Evolutionary conservation across 208 protist species (phyloP), one percentile per base, ranked within the genome.

Genomic region (Wallacemonas sp.): DNA sequence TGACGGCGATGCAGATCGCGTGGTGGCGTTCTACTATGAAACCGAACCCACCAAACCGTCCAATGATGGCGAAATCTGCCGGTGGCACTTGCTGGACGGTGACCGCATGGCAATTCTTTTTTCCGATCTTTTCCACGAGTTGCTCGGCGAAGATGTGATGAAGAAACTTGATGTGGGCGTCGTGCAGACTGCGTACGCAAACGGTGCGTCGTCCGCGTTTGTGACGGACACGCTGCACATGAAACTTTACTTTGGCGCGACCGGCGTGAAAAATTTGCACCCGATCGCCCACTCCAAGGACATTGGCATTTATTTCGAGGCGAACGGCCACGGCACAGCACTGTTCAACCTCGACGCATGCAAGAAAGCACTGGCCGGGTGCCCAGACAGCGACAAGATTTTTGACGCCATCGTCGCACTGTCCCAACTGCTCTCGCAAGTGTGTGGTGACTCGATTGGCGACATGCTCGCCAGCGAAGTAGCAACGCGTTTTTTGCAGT

Each of bases 261-360:
- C 96, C 6, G 97, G 97, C 23, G 95, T 99, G 1, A 99, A 99
- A 66, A 74, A 98, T 65, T 48, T 98, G 1, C 97, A 99, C 61
- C 93, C 93, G 27, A 69, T 95, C 27, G 95, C 96, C 9, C 72
- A 89, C 48, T 52, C 79, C 0, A 78, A 78, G 23, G 96, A 98
- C 63, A 83, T 99, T 57, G 97, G 96, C 3, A 80, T 98, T 6
- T 98, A 99, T 74, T 99, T 99, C 70, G 97, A 99, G 68, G 93
- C 96, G 3, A 98, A 99, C 67, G 97, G 97, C 2, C 97, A 99
- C 67, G 97, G 97, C 14, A 98, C 96, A 4, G 85, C 98, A 9
- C 34, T 98, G 1, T 93, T 98, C 63, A 82, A 81, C 23, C 21
- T 56, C 36, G 47, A 74, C 2, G 34, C 27, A 34, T 68, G 36